Base-by-base conservation (phyloP, 1,139 yeast species). In the Yamadazyma aaseri region DNA sequence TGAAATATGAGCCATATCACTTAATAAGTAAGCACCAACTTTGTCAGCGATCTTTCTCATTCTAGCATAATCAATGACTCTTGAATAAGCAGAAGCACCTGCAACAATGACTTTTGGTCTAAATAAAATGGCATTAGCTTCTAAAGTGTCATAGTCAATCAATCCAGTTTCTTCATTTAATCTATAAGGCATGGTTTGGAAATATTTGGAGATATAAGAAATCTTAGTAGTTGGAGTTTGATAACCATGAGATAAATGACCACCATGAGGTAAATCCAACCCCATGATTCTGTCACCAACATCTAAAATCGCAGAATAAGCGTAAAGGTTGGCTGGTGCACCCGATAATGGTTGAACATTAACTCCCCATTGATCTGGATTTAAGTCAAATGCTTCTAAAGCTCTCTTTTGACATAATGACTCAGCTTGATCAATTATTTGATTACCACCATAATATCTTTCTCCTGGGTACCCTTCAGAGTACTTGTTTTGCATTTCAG, bases 381-480 rank as follows among this genome's bases (percentile, higher is more conserved):
- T 76, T 50, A 90, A 73, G 40, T 71, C 71, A 60, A 87, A 90
- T 3, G 95, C 92, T 56, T 84, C 83, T 41, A 90, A 71, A 24
- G 97, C 97, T 64, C 97, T 80, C 58, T 82, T 74, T 67, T 87
- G 96, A 66, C 97, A 90, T 50, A 90, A 70, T 10, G 78, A 63
- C 70, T 90, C 97, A 45, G 94, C 90, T 67, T 81, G 77, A 63
- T 90, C 97, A 52, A 90, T 90, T 63, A 81, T 81, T 67, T 90
- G 90, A 61, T 90, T 90, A 60, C 97, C 97, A 60, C 97, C 97
- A 55, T 90, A 90, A 69, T 90, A 90, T 61, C 97, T 81, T 53
- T 89, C 96, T 44, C 96, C 96, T 32, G 97, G 97, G 65, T 90
- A 90, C 41, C 97, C 97, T 68, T 90, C 97, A n/a, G 96, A 87